phyloP scores from a whole-genome alignment of 768 basidiomycete species.

The Kwoniella sp. region DNA sequence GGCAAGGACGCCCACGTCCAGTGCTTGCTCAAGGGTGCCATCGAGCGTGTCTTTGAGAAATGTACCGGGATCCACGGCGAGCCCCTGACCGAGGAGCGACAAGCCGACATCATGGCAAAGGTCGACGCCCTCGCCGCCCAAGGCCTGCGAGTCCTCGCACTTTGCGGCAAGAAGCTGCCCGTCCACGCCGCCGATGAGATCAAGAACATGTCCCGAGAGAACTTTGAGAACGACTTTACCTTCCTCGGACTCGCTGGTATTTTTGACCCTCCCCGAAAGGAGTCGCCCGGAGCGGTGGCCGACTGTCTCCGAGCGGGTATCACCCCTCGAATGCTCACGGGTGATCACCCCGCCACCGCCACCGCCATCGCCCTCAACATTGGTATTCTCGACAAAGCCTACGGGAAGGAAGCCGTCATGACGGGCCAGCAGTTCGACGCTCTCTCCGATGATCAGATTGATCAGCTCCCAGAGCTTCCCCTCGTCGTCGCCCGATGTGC shows the following conservation, averaged over 20 bases:
- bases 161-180: slow-evolving; percentile 50
- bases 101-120: slow-evolving; percentile 40
- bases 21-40: slow-evolving; percentile 51
- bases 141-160: slow-evolving; percentile 51
- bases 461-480: slow-evolving; percentile 54
- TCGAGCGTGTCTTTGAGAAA: slow-evolving; percentile 57
- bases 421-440: slow-evolving; percentile 57
- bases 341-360: slow-evolving; percentile 58
- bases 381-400: slow-evolving; percentile 52
- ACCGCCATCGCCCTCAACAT: slow-evolving; percentile 57
- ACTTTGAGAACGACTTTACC: slow-evolving; percentile 55
- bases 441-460: slow-evolving; percentile 58
- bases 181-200: slow-evolving; percentile 44
- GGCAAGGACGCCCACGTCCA: slow-evolving; percentile 28
- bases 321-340: slow-evolving; percentile 57
- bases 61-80: slow-evolving; percentile 49
- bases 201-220: slow-evolving; percentile 50
- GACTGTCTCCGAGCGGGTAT: slow-evolving; percentile 58
- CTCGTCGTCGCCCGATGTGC: slow-evolving; percentile 62
- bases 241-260: slow-evolving; percentile 61
- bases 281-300: slow-evolving; percentile 57
- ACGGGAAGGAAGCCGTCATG: slow-evolving; percentile 46
- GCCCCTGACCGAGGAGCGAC: slow-evolving; percentile 33
- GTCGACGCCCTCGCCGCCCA: slow-evolving; percentile 50
- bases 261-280: slow-evolving; percentile 58